Percentiles rank a stretch among this genome's conserved stretches.
Conservation (phyloP, 2,329 filamentous ascomycete genomes). For the Penicillium nordicum region DNA sequence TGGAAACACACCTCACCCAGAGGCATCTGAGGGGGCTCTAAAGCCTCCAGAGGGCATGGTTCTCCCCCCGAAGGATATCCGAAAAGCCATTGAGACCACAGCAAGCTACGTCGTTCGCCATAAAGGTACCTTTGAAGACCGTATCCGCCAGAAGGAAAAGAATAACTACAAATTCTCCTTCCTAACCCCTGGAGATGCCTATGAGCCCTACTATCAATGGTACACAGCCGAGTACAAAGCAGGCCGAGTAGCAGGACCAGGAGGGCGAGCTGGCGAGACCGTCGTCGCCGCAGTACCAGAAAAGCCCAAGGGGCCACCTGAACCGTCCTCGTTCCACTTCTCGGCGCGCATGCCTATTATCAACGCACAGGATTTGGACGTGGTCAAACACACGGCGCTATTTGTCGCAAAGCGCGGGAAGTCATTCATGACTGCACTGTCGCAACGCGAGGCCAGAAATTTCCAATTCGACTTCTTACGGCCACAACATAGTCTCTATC, state of each 20-base stretch:
- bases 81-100: slow-evolving; percentile 85
- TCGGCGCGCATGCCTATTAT: slow-evolving; percentile 97
- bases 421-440: slow-evolving; percentile 83
- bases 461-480: slow-evolving; percentile 95
- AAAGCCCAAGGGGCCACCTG: slow-evolving; percentile 76
- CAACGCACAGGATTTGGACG: slow-evolving; percentile 83
- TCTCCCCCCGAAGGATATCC: slow-evolving; percentile 81
- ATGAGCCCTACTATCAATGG: slow-evolving; percentile 88
- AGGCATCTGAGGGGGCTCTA: slow-evolving; percentile 63
- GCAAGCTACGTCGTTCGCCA: slow-evolving; percentile 81
- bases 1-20: slow-evolving; percentile 40
- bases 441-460: slow-evolving; percentile 83
- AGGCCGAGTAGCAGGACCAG: slow-evolving; percentile 53
- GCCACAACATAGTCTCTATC: slow-evolving; percentile 92
- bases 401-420: slow-evolving; percentile 92
- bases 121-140: slow-evolving; percentile 68
- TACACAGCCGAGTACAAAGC: slow-evolving; percentile 39
- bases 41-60: slow-evolving; percentile 81
- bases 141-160: slow-evolving; percentile 79
- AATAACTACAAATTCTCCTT: slow-evolving; percentile 91
- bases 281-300: slow-evolving; percentile 51
- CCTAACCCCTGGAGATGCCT: slow-evolving; percentile 73
- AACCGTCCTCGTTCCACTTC: slow-evolving; percentile 85
- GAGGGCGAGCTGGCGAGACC: slow-evolving; percentile 67
- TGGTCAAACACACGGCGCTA: slow-evolving; percentile 72